Base-by-base conservation (phyloP, 345 rosid species). In the Lepidium didymum region DNA sequence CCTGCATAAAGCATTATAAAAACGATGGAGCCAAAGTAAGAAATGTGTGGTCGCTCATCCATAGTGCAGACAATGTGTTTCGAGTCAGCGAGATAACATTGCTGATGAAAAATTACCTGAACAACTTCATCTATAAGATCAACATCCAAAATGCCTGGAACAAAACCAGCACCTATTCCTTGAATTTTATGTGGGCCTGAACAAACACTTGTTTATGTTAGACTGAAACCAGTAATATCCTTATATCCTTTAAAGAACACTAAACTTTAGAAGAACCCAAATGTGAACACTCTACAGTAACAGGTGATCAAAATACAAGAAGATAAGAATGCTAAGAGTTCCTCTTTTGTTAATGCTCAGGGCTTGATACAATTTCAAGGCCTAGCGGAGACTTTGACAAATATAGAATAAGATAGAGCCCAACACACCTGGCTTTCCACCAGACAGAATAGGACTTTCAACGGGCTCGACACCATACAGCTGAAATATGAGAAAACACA, bases 121-220 rank as follows among this genome's bases (percentile, higher is more conserved):
- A 92, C 70, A 63, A 86, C 87, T 82, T 89, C 95, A 78, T 92
- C 92, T 10, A 89, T 74, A 15, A 85, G 54, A 75, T 63, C 54
- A 54, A 89, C 87, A 33, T 87, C 85, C 86, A 89, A 79, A 64
- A 92, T 94, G 61, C 89, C 80, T 29, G 98, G 98, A 50, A 87
- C 62, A 70, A 92, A 92, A 64, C 91, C 98, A 66, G 95, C 98
- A 63, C 98, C 95, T 57, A 92, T 87, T 61, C 96, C 98, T 78
- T 89, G 98, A 73, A 92, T 89, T 82, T 89, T 92, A 78, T 89
- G 98, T 6, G 96, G 96, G 25, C 96, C 95, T 92, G 60, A 51
- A 5, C 6, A 38, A 38, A 12, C 41, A 37, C 41, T 37, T 59
- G 31, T 40, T n/a, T 59, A 13, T 31, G 61, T 70, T 70, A 59